These are phyloP conservation scores for Yamadazyma sp. DNA, from an alignment of 805 yeast species.

Conservation along the genomic window DNA sequence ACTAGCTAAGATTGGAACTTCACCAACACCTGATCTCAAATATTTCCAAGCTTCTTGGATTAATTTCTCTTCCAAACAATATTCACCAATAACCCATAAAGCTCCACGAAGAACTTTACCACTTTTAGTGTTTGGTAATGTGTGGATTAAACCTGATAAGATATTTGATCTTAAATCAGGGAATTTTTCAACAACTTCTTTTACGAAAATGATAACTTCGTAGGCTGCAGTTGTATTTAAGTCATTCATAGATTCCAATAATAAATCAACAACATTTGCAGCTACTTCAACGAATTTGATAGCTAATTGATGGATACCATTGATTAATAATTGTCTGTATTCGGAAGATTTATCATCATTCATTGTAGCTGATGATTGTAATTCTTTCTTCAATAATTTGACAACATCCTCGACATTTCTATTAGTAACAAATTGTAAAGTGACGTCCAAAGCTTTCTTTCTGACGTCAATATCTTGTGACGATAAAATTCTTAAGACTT, in stretches of 20 bases:
- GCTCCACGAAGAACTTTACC: constrained; percentile 93
- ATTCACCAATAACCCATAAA: constrained; percentile 95
- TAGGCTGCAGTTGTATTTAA: constrained; percentile 81
- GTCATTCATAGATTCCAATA: constrained; percentile 83
- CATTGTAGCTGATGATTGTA: constrained; percentile 65
- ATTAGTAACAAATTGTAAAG: constrained; percentile 74
- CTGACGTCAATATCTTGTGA: constrained; percentile 91
- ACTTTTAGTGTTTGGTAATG: constrained; percentile 68
- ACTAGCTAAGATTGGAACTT: constrained; percentile 80
- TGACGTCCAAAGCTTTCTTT: constrained; percentile 77
- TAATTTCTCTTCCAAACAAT: constrained; percentile 64
- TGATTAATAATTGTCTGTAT: constrained; percentile 84
- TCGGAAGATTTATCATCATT: constrained; percentile 80
- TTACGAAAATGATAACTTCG: constrained; percentile 87
- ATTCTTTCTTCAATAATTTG: constrained; percentile 86
- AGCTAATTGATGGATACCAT: constrained; percentile 86
- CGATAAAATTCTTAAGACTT: constrained; percentile 79
- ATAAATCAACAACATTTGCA: constrained; percentile 80
- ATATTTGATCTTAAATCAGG: constrained; percentile 72
- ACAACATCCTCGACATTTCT: constrained; percentile 94
- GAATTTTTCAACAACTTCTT: constrained; percentile 90
- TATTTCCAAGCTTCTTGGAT: constrained; percentile 85
- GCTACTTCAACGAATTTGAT: constrained; percentile 88
- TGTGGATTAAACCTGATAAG: constrained; percentile 55
- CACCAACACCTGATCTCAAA: constrained; percentile 80